Base-by-base conservation (phyloP, 306 rosid species). In the Hylodesmum podocarpum region DNA sequence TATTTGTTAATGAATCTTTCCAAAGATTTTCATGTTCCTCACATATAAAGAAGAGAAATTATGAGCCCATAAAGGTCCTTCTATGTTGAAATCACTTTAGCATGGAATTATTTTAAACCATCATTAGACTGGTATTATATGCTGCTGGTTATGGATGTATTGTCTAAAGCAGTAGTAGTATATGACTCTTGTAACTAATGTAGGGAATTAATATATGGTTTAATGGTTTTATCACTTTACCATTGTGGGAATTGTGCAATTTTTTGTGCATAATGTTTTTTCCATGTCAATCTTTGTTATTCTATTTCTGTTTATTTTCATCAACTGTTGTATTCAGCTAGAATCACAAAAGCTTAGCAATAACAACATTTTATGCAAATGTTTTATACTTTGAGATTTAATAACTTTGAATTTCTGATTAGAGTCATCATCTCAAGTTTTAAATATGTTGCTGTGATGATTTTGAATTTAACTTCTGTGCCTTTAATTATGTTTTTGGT, bases 1-100 rank as follows among this genome's bases (percentile, higher is more conserved):
- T 92, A 92, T 65, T 68, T 72, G 44, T 69, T 39, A 58, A 43
- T 39, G 44, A 84, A 73, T 81, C 70, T 84, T 68, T 58, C 25
- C 28, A 41, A 54, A 53, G 24, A 28, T 49, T 10, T 72, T 53
- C 67, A 18, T 33, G 27, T 77, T 80, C 82, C 58, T 59, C 24
- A 12, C 19, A 51, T 50, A 51, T 22, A 25, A 62, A 69, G 67
- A 67, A 40, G 41, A 51, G 61, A 80, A 79, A 46, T 55, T 69
- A 63, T 75, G 75, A 18, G 49, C 39, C 22, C 78, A 25, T 43
- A 6, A 61, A 75, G 46, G 31, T n/a, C 67, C 67, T 78, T 28
- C 51, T 78, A 12, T 70, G 53, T 72, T 84, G 70, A 72, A 76
- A 58, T 67, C 39, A 16, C 57, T 31, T 51, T 61, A 22, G 36